phyloP scores from a whole-genome alignment of 2,329 filamentous ascomycete genomes.

The Thelonectria rubi region DNA sequence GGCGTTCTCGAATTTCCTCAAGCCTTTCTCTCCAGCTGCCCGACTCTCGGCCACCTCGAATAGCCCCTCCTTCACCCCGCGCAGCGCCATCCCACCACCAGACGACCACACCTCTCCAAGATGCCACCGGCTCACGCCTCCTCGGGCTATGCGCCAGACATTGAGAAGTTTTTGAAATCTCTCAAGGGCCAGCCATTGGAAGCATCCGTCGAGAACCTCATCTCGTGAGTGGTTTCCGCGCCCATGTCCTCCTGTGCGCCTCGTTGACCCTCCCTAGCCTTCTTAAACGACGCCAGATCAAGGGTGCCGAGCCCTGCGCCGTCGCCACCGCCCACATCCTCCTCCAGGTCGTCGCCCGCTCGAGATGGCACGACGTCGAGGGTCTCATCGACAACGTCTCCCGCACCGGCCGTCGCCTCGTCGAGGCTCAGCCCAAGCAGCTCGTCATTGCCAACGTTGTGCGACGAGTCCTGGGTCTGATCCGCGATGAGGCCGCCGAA shows the following conservation, averaged over 20 bases:
- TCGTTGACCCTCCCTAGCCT: slow-evolving; percentile 62
- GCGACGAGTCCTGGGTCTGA: slow-evolving; percentile 85
- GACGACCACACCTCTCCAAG: slow-evolving; percentile 23
- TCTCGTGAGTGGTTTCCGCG: slow-evolving; percentile 69
- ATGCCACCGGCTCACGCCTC: slow-evolving; percentile 48
- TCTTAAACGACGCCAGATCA: slow-evolving; percentile 90
- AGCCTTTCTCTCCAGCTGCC: background rate
- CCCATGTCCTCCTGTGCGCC: background rate
- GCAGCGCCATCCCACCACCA: slow-evolving; percentile 32
- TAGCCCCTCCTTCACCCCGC: slow-evolving; percentile 26
- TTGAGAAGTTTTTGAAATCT: slow-evolving; percentile 81
- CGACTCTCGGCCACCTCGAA: slow-evolving; percentile 7
- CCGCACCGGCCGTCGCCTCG: slow-evolving; percentile 78
- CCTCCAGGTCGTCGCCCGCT: slow-evolving; percentile 83
- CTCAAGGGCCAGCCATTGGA: slow-evolving; percentile 81
- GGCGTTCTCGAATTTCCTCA: background rate
- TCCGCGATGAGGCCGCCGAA: slow-evolving; percentile 89
- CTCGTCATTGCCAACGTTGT: slow-evolving; percentile 96
- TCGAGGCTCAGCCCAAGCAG: slow-evolving; percentile 86
- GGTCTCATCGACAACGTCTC: slow-evolving; percentile 84
- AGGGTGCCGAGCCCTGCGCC: slow-evolving; percentile 86
- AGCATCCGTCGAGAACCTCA: slow-evolving; percentile 82
- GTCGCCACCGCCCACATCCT: slow-evolving; percentile 91
- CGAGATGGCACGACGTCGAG: slow-evolving; percentile 79
- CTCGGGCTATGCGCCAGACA: slow-evolving; percentile 67